These are phyloP conservation scores for Kazachstania sp. DNA, from an alignment of 1,139 yeast species.

Conservation along the genomic window DNA sequence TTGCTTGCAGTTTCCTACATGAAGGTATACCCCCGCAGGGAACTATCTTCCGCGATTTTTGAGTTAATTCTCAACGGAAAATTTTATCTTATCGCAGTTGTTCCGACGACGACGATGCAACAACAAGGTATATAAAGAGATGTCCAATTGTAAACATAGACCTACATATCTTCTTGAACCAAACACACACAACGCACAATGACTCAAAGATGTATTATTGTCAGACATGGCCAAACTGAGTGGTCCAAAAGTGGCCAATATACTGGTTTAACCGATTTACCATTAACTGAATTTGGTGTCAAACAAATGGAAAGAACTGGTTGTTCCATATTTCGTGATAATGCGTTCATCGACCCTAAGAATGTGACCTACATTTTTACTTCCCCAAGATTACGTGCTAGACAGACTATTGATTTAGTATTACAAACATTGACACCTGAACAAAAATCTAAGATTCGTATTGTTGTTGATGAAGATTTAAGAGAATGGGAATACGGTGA, in stretches of 20 bases:
- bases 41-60: too few relatives aligned
- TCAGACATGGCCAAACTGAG: slow-evolving; percentile 78
- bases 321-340: slow-evolving; percentile 50
- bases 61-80: too few relatives aligned
- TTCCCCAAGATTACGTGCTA: slow-evolving; percentile 77
- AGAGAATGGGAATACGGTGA: slow-evolving; percentile 97
- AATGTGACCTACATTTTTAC: slow-evolving; percentile 57
- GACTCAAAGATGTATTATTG: slow-evolving; percentile 51
- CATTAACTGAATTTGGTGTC: slow-evolving; percentile 70
- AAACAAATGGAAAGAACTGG: slow-evolving; percentile 72
- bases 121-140: too few relatives aligned
- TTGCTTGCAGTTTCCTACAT: too few relatives aligned
- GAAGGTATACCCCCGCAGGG: too few relatives aligned
- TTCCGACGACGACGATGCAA: too few relatives aligned
- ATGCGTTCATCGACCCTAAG: slow-evolving; percentile 52
- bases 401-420: slow-evolving; percentile 56
- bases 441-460: slow-evolving; percentile 37
- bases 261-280: slow-evolving; percentile 76
- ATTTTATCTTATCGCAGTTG: too few relatives aligned
- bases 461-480: slow-evolving; percentile 55
- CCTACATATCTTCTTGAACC: too few relatives aligned
- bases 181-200: not conserved
- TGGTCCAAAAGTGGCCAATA: slow-evolving; percentile 94
- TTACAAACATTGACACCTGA: slow-evolving; percentile 44
- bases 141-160: too few relatives aligned